A percentile compares a stretch with the other conserved stretches of the same genome.
These are phyloP conservation scores for Chaetomium olivaceum DNA, from an alignment of 2,329 filamentous ascomycete genomes.

Conservation along the genomic window DNA sequence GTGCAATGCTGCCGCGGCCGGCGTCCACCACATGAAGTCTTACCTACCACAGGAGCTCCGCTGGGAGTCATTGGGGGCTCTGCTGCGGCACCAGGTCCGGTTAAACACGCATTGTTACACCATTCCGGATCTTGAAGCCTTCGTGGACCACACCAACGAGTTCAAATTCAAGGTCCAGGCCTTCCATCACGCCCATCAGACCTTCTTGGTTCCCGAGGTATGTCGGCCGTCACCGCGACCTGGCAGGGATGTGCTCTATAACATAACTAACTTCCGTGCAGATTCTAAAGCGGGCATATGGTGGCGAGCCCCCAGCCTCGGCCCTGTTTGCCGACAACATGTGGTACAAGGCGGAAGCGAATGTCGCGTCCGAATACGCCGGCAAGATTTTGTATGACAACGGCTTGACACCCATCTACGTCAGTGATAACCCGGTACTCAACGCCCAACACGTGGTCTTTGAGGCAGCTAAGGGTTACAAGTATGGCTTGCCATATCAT, in stretches of 20 bases:
- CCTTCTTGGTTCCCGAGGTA: constrained; percentile 65
- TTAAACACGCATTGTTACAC: constrained; percentile 74
- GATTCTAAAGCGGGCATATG: constrained; percentile 59
- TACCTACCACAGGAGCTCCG: constrained; percentile 64
- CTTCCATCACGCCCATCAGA: constrained; percentile 70
- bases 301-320: constrained; percentile 54
- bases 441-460: constrained; percentile 71
- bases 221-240: constrained; percentile 13
- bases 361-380: constrained; percentile 64
- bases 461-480: constrained; percentile 61
- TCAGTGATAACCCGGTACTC: constrained; percentile 70
- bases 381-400: constrained; percentile 66
- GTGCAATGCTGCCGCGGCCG: constrained; percentile 60
- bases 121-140: constrained; percentile 66
- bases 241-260: neutral
- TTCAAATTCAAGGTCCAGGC: constrained; percentile 67
- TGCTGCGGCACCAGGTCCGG: constrained; percentile 65
- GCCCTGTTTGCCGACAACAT: constrained; percentile 72
- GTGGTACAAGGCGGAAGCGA: constrained; percentile 70
- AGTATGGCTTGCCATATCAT: constrained; percentile 62
- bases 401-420: constrained; percentile 65
- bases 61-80: constrained; percentile 64
- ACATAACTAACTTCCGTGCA: constrained; percentile 27
- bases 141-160: constrained; percentile 70
- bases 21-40: constrained; percentile 51